These are phyloP conservation scores for Mortierella sp. DNA, from an alignment of 371 early-diverging fungal species.

Conservation along the genomic window DNA sequence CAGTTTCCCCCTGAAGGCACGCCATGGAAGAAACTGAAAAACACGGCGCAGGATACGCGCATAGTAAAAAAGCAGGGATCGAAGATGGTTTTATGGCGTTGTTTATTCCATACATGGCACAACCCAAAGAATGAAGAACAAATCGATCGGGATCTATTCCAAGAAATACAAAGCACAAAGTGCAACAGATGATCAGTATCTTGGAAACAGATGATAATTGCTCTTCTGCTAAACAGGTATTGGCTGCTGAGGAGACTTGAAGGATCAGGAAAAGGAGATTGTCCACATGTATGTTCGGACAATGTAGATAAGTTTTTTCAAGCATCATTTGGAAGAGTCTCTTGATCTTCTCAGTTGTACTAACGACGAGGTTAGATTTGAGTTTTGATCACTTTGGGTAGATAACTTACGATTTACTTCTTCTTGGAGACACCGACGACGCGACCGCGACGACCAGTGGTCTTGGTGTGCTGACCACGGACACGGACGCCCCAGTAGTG, in stretches of 20 bases:
- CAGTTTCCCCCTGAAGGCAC: too few species aligned
- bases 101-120: slow-evolving; percentile 3
- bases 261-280: not conserved
- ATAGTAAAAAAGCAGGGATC: too few species aligned
- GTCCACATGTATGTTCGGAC: slow-evolving; percentile 53
- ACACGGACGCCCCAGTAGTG: slow-evolving; percentile 97
- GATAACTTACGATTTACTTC: slow-evolving; percentile 72
- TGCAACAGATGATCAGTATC: too few species aligned
- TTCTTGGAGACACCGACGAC: slow-evolving; percentile 98
- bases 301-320: slow-evolving; percentile 63
- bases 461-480: slow-evolving; percentile 97
- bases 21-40: too few species aligned
- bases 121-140: slow-evolving; percentile 23
- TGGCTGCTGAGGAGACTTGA: not conserved
- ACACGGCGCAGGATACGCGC: too few species aligned
- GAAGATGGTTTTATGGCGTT: not conserved
- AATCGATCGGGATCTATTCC: slow-evolving; percentile 17
- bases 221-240: too few species aligned
- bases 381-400: too few species aligned
- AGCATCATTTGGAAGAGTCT: slow-evolving; percentile 49
- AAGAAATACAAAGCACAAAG: not conserved
- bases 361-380: too few species aligned
- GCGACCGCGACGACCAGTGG: slow-evolving; percentile 97
- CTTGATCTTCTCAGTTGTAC: not conserved
- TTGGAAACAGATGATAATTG: too few species aligned